These are phyloP conservation scores for Mycena indigotica DNA, from an alignment of 768 basidiomycete species.

Conservation along the genomic window DNA sequence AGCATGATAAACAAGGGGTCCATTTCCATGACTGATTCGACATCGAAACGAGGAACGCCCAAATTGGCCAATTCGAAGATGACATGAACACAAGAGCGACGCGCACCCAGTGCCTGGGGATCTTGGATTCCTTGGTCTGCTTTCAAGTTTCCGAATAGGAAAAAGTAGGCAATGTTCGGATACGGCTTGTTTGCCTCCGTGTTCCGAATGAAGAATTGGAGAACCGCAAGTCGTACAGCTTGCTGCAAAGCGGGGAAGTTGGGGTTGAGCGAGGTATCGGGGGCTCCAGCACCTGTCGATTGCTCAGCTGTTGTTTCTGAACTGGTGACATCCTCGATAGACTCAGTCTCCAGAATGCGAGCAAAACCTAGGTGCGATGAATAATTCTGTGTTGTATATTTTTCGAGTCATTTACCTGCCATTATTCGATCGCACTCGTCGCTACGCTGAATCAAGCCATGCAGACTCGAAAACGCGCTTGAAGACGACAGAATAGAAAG, in stretches of 20 bases:
- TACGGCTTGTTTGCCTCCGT: constrained; percentile 62
- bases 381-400: too few relatives aligned
- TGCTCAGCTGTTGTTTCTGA: constrained; percentile 65
- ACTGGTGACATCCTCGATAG: constrained; percentile 58
- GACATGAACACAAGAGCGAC: constrained; percentile 75
- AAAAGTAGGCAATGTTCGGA: constrained; percentile 86
- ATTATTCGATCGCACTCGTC: constrained; percentile 84
- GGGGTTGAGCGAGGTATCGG: constrained; percentile 45
- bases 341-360: constrained; percentile 62
- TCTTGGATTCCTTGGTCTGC: constrained; percentile 72
- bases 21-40: constrained; percentile 35
- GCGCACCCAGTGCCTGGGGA: constrained; percentile 72
- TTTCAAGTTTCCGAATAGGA: constrained; percentile 73
- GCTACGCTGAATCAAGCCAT: constrained; percentile 78
- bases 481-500: constrained; percentile 68
- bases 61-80: constrained; percentile 75
- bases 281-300: constrained; percentile 73
- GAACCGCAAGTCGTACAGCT: constrained; percentile 71
- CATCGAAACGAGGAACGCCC: constrained; percentile 66
- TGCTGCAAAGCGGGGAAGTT: constrained; percentile 55
- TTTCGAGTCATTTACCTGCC: constrained; percentile 34
- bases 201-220: constrained; percentile 81
- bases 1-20: constrained; percentile 63
- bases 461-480: constrained; percentile 68
- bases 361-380: constrained; percentile 80